Evolutionary conservation across 2,329 filamentous ascomycete genomes (phyloP).

Genomic region (Hirsutella thompsonii): DNA sequence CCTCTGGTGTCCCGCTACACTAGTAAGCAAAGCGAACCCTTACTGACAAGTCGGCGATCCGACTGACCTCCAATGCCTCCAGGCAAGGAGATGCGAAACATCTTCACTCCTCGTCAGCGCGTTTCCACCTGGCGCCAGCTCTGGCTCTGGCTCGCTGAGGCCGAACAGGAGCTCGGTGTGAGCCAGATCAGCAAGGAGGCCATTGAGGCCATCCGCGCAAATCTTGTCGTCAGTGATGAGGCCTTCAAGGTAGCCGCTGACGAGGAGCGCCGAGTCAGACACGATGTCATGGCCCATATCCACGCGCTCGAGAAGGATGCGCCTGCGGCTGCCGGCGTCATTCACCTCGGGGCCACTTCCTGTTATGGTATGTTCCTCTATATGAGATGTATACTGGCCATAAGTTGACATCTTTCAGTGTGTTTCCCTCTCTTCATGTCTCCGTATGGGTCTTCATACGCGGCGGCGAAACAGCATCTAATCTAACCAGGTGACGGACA

Average conservation of each 20-base stretch:
- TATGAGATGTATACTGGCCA: too few relatives aligned
- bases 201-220: constrained; percentile 61
- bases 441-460: too few relatives aligned
- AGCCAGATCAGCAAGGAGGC: constrained; percentile 58
- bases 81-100: constrained; percentile 54
- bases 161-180: constrained; percentile 69
- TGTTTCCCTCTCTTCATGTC: too few relatives aligned
- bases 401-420: too few relatives aligned
- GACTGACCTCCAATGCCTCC: constrained; percentile 2
- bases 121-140: constrained; percentile 72
- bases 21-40: background rate
- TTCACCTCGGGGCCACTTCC: constrained; percentile 36
- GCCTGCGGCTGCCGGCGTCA: constrained; percentile 68
- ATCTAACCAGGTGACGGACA: constrained; percentile 47
- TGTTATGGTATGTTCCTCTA: constrained; percentile 30
- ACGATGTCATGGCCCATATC: constrained; percentile 58
- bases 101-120: constrained; percentile 68
- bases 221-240: constrained; percentile 62
- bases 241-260: constrained; percentile 63
- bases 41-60: background rate
- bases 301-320: constrained; percentile 62
- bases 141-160: constrained; percentile 75
- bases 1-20: constrained; percentile 2
- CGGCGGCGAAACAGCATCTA: too few relatives aligned
- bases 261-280: constrained; percentile 62